These are phyloP conservation scores for Diaporthe eres DNA, from an alignment of 2,329 filamentous ascomycete species.

Conservation along the genomic window DNA sequence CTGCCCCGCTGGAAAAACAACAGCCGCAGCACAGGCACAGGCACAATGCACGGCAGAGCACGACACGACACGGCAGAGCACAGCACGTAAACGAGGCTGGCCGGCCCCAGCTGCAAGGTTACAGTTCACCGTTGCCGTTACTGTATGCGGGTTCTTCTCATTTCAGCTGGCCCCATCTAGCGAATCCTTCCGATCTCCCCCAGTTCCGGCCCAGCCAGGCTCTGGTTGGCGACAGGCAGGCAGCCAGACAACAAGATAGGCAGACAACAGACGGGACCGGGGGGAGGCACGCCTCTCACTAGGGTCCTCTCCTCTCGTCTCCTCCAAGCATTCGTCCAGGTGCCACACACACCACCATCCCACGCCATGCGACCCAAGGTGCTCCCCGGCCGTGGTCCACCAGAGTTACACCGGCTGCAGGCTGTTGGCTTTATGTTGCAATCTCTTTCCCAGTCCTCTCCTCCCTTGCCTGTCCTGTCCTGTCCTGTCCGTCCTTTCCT, in stretches of 20 bases:
- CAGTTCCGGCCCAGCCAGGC: not conserved
- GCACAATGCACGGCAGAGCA: not conserved
- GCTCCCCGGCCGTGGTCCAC: not conserved
- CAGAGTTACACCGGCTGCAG: slow-evolving; percentile 30
- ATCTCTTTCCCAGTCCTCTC: slow-evolving; percentile 17
- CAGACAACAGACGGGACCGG: not conserved
- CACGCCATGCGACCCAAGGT: not conserved
- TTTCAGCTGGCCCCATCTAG: slow-evolving; percentile 31
- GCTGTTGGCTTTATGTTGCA: slow-evolving; percentile 32
- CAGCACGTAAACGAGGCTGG: not conserved
- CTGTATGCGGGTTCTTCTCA: slow-evolving; percentile 25
- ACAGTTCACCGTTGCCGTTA: not conserved
- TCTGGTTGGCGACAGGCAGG: slow-evolving; percentile 8
- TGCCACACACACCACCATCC: not conserved
- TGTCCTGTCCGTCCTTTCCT: slow-evolving; percentile 10
- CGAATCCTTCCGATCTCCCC: slow-evolving; percentile 29
- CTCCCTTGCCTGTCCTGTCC: slow-evolving; percentile 13
- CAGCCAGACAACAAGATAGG: not conserved
- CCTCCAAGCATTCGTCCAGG: not conserved
- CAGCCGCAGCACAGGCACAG: slow-evolving; percentile 17
- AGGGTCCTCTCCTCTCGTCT: not conserved
- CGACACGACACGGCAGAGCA: not conserved
- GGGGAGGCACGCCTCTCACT: no score
- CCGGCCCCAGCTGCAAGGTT: not conserved
- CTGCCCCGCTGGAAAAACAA: not conserved